These are phyloP conservation scores for Daldinia eschscholtzii DNA, from an alignment of 2,329 filamentous ascomycete genomes.

Conservation along the genomic window DNA sequence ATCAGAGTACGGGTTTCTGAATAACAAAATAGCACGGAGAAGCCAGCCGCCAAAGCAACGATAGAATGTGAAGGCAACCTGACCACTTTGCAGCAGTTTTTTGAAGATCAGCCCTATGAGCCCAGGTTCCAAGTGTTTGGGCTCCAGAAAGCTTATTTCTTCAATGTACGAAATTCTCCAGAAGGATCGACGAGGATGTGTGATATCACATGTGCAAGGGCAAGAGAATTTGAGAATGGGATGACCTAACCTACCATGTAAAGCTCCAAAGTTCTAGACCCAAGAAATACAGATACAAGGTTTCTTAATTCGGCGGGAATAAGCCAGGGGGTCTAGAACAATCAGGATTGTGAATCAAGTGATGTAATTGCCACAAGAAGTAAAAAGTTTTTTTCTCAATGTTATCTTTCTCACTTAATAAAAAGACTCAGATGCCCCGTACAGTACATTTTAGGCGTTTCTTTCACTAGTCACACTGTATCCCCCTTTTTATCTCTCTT, in stretches of 20 bases:
- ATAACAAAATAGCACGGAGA: too few relatives aligned
- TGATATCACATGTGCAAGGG: conserved; percentile 23
- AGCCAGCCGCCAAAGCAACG: too few relatives aligned
- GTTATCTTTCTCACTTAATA: neutral
- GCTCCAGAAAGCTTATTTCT: conserved; percentile 14
- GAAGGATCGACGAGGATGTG: conserved; percentile 15
- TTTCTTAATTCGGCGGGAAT: conserved; percentile 8
- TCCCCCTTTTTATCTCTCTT: neutral
- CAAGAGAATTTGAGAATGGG: conserved; percentile 23
- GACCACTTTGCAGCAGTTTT: neutral
- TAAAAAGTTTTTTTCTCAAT: conserved; percentile 30
- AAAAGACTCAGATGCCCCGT: conserved; percentile 18
- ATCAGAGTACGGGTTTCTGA: neutral
- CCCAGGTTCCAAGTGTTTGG: neutral
- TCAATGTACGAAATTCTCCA: conserved; percentile 22
- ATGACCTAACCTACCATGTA: conserved; percentile 2
- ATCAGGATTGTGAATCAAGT: conserved; percentile 9
- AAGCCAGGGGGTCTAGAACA: conserved; percentile 9
- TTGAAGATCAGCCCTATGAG: neutral
- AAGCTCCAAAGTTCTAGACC: conserved; percentile 14
- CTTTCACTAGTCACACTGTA: conserved; percentile 12
- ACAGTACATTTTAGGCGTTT: conserved; percentile 20
- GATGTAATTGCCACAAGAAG: conserved; percentile 36
- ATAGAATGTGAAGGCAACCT: neutral
- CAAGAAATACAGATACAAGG: conserved; percentile 5